phyloP scores from a whole-genome alignment of 441 rosid species.

The Capsella rubella region DNA sequence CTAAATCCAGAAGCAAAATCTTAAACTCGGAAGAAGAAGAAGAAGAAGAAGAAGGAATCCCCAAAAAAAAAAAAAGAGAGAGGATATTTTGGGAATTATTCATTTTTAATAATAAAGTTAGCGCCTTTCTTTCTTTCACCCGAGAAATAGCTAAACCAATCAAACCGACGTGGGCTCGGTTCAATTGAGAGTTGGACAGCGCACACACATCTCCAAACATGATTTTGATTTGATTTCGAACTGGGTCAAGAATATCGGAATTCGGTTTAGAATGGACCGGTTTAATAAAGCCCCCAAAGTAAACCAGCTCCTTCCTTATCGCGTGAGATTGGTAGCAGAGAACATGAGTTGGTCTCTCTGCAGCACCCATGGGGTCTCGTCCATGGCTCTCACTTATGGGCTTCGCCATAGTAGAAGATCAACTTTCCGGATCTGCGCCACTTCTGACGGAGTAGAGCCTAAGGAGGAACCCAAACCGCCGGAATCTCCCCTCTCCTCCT shows the following conservation, averaged over 20 bases:
- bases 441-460: slow-evolving; percentile 54
- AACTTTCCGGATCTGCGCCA: slow-evolving; percentile 47
- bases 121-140: background rate
- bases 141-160: background rate
- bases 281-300: background rate
- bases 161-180: background rate
- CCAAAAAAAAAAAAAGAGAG: background rate
- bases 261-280: background rate
- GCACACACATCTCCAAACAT: background rate
- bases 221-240: background rate
- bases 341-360: slow-evolving; percentile 58
- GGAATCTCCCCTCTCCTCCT: slow-evolving; percentile 29
- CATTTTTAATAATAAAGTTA: too few relatives aligned
- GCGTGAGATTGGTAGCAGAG: slow-evolving; percentile 29
- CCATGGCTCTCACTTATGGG: slow-evolving; percentile 11
- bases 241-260: background rate
- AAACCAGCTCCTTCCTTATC: too few relatives aligned
- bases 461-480: slow-evolving; percentile 40
- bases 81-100: background rate
- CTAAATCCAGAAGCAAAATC: slow-evolving; percentile 25
- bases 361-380: slow-evolving; percentile 38
- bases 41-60: too few relatives aligned
- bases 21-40: background rate
- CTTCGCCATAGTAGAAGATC: slow-evolving; percentile 13
- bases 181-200: background rate